Percentiles rank a stretch among this genome's conserved stretches.
These are phyloP conservation scores for Pichia scutulata DNA, from an alignment of 805 yeast species.

Conservation along the genomic window DNA sequence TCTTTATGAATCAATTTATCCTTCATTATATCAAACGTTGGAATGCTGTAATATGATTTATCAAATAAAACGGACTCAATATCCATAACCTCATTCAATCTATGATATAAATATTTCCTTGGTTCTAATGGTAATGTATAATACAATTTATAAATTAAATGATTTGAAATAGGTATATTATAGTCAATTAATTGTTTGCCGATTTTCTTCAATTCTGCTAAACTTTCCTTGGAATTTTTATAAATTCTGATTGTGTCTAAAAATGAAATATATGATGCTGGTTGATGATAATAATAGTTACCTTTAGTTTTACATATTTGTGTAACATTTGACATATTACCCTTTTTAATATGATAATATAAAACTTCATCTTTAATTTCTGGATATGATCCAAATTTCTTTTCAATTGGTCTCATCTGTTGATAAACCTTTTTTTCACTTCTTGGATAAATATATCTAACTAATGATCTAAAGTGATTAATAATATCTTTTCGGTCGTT, in stretches of 20 bases:
- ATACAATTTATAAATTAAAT: constrained; percentile 5
- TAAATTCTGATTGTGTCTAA: not conserved
- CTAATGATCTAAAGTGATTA: not conserved
- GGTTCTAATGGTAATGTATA: constrained; percentile 2
- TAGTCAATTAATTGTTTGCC: not conserved
- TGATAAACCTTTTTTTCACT: not conserved
- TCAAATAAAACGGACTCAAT: not conserved
- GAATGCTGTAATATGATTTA: not conserved
- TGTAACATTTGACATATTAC: not conserved
- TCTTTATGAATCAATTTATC: not conserved
- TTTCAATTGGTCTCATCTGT: not conserved
- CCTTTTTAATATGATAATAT: not conserved
- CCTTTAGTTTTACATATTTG: not conserved
- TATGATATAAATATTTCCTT: not conserved
- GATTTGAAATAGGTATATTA: not conserved
- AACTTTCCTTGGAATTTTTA: constrained; percentile 3
- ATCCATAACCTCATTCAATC: not conserved
- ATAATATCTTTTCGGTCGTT: not conserved
- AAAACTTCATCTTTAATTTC: constrained; percentile 1
- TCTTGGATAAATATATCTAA: constrained; percentile 6
- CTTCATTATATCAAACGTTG: not conserved
- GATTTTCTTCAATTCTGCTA: not conserved
- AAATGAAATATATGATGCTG: not conserved
- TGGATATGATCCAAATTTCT: not conserved
- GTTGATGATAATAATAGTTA: not conserved